phyloP scores from a whole-genome alignment of 768 basidiomycete genomes.

The Mrakia hoshinonis region DNA sequence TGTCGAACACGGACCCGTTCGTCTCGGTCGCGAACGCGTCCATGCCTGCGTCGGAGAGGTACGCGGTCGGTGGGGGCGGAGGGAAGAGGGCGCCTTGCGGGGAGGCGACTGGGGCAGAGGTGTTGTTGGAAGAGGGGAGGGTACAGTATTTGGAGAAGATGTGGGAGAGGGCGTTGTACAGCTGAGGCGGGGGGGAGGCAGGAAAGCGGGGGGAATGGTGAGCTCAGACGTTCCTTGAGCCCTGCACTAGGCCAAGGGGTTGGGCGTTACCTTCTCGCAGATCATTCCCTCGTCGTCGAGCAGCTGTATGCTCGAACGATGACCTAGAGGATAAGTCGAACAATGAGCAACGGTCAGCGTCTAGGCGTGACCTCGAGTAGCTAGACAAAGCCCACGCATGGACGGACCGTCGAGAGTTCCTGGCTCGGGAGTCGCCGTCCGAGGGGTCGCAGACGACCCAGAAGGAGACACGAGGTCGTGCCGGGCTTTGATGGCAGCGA shows the following conservation, averaged over 20 bases:
- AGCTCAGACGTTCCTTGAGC: background rate
- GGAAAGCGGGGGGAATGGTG: background rate
- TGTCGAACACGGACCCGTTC: constrained; percentile 68
- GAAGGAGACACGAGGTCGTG: background rate
- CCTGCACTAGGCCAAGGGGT: background rate
- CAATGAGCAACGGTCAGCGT: no score
- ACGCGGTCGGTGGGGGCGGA: constrained; percentile 42
- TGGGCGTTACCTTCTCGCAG: constrained; percentile 49
- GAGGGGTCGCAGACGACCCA: background rate
- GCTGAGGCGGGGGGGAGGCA: constrained; percentile 42
- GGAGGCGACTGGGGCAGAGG: constrained; percentile 33
- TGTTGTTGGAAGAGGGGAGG: constrained; percentile 37
- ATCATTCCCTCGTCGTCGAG: constrained; percentile 64
- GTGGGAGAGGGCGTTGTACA: constrained; percentile 61
- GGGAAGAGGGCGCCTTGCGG: constrained; percentile 15
- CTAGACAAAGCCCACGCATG: background rate
- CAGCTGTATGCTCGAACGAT: constrained; percentile 47
- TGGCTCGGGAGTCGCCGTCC: constrained; percentile 11
- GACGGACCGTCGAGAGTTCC: background rate
- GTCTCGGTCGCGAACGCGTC: constrained; percentile 72
- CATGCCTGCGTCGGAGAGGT: constrained; percentile 53
- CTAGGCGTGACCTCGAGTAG: background rate
- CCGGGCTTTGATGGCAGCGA: background rate
- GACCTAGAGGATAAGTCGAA: constrained; percentile 27
- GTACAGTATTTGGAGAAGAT: constrained; percentile 72